Evolutionary conservation across 257 asterid genomes (phyloP), one percentile per base, ranked within the genome.

Genomic region (Echites panduratus): DNA sequence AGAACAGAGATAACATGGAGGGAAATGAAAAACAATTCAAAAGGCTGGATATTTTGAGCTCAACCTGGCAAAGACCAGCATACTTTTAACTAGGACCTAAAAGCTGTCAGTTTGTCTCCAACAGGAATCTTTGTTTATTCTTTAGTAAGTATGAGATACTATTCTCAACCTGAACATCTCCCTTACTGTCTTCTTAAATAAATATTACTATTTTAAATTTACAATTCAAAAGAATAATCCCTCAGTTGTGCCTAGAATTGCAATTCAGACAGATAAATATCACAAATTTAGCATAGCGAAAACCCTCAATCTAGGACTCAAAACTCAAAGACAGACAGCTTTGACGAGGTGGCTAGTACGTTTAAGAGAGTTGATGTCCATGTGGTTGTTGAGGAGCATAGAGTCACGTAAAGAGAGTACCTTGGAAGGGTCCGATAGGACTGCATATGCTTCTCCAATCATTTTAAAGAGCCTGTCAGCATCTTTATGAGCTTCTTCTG

Each of bases 371-470:
- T 35, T 38, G 29, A 27, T 17, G n/a, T 27, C 56, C n/a, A 50
- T 27, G n/a, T 73, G 52, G 27, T 43, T 61, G 32, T 43, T 27
- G 43, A 72, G 70, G 65, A 26, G 74, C 65, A 56, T 2, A 72
- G 59, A 29, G 13, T 43, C 38, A 71, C 24, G 50, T 43, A 35
- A 44, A 61, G n/a, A 38, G 49, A 70, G 49, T 84, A 93, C 98
- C 98, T 93, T 89, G 62, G 86, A 49, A 69, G 94, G 88, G 79
- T 93, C 97, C n/a, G 98, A 93, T 75, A 93, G 97, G 75, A 93
- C 88, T 22, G 96, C 93, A 86, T 93, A 88, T 70, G 98, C 98
- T 87, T 93, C 97, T 72, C 96, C 97, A 61, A 93, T 88, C 90
- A 91, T 93, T 84, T 91, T 93, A 76, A 93, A 93, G 77, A 93